These are phyloP conservation scores for Phytophthora pluvialis DNA, from an alignment of 352 stramenopile genomes.

Conservation along the genomic window DNA sequence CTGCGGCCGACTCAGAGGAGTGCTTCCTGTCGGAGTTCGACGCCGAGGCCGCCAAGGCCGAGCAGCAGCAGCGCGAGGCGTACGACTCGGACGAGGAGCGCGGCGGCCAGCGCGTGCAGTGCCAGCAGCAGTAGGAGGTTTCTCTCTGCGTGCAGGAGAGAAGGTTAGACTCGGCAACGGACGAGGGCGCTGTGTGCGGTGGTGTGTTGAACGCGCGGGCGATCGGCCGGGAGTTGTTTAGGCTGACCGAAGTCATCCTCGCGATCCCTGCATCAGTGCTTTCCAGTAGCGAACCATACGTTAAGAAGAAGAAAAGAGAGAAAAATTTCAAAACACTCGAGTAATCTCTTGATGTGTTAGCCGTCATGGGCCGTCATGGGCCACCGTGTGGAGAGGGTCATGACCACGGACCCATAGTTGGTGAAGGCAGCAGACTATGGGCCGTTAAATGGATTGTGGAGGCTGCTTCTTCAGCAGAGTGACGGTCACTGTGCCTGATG, in stretches of 20 bases:
- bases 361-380: neutral
- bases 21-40: conserved; percentile 94
- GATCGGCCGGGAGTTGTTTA: conserved; percentile 20
- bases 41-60: conserved; percentile 87
- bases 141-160: conserved; percentile 22
- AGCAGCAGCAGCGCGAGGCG: conserved; percentile 68
- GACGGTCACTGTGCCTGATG: too few species aligned
- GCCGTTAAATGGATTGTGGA: too few species aligned
- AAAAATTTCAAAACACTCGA: conserved; percentile 34
- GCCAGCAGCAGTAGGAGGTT: conserved; percentile 86
- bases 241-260: neutral
- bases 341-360: neutral
- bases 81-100: conserved; percentile 95
- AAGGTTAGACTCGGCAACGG: conserved; percentile 40
- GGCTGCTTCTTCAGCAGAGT: too few species aligned
- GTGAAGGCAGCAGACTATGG: too few species aligned
- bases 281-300: conserved; percentile 37
- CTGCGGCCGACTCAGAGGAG: conserved; percentile 69
- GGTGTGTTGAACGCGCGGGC: conserved; percentile 19
- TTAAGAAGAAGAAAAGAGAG: conserved; percentile 38
- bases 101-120: conserved; percentile 89
- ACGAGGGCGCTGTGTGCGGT: conserved; percentile 28
- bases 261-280: conserved; percentile 27
- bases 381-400: too few species aligned
- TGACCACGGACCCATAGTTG: too few species aligned